phyloP scores from a whole-genome alignment of 2,329 filamentous ascomycete genomes.

The Colletotrichum echinochloae region DNA sequence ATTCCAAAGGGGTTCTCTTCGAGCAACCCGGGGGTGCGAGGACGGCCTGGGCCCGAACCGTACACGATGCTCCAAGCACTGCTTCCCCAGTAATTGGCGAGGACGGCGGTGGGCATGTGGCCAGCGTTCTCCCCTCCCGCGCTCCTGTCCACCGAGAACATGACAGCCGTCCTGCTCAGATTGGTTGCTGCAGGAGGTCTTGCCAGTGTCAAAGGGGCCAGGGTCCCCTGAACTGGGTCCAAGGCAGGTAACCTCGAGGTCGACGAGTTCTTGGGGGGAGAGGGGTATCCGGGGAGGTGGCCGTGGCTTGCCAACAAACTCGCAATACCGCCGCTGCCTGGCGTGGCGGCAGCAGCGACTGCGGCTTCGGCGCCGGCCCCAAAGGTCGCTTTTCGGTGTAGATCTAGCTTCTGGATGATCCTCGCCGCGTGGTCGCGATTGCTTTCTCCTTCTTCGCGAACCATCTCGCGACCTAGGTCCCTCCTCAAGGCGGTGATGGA shows the following conservation, averaged over 20 bases:
- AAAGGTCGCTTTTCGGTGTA: conserved; percentile 83
- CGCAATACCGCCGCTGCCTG: conserved; percentile 76
- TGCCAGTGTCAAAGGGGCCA: conserved; percentile 86
- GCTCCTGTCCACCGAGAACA: conserved; percentile 81
- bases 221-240: conserved; percentile 59
- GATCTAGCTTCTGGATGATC: conserved; percentile 92
- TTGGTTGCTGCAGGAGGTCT: conserved; percentile 87
- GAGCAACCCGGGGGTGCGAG: conserved; percentile 36
- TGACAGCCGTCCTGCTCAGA: conserved; percentile 86
- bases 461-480: conserved; percentile 61
- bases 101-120: conserved; percentile 83
- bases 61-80: conserved; percentile 74
- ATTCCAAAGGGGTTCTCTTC: conserved; percentile 58
- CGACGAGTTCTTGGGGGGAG: conserved; percentile 33
- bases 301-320: conserved; percentile 87
- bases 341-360: conserved; percentile 53
- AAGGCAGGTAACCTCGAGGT: conserved; percentile 45
- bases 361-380: conserved; percentile 57
- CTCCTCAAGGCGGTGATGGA: conserved; percentile 66
- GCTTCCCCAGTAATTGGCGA: conserved; percentile 95
- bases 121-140: conserved; percentile 74
- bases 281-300: conserved; percentile 73
- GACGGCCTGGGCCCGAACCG: conserved; percentile 43
- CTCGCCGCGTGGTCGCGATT: conserved; percentile 85
- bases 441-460: conserved; percentile 76